phyloP scores from a whole-genome alignment of 805 yeast species.

The Ogataea wickerhamii region DNA sequence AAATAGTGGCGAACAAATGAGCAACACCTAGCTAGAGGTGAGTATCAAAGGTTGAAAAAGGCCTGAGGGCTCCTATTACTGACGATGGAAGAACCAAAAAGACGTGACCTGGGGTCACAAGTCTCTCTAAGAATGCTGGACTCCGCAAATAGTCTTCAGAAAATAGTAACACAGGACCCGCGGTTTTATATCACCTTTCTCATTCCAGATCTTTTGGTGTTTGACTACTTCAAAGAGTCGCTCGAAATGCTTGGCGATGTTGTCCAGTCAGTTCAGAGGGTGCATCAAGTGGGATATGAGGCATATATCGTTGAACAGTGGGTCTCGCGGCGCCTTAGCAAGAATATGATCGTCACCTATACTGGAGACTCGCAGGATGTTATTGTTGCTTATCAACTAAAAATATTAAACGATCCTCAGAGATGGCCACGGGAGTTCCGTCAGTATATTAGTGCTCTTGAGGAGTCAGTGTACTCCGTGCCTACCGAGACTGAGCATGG shows the following conservation, averaged over 20 bases:
- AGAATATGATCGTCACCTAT: slow-evolving; percentile 70
- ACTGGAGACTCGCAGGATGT: slow-evolving; percentile 78
- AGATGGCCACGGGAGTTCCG: slow-evolving; percentile 53
- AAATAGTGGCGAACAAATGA: too few species aligned
- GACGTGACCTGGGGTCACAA: neutral
- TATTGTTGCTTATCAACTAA: slow-evolving; percentile 54
- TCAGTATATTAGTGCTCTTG: slow-evolving; percentile 61
- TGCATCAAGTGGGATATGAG: slow-evolving; percentile 71
- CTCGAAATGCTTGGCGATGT: slow-evolving; percentile 37
- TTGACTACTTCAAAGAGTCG: slow-evolving; percentile 39
- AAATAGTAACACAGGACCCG: neutral
- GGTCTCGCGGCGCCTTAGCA: slow-evolving; percentile 69
- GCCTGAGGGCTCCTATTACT: too few species aligned
- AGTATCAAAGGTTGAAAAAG: too few species aligned
- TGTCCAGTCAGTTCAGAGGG: slow-evolving; percentile 41
- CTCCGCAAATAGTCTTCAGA: neutral
- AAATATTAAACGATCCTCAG: slow-evolving; percentile 45
- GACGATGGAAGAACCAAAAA: neutral
- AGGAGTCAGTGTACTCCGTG: slow-evolving; percentile 57
- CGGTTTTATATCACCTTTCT: slow-evolving; percentile 13
- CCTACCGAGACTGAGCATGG: slow-evolving; percentile 63
- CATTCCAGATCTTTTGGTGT: slow-evolving; percentile 57
- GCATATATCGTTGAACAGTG: slow-evolving; percentile 93
- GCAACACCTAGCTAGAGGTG: too few species aligned
- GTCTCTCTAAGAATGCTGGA: neutral